phyloP scores from a whole-genome alignment of 148 eudicot species.

The Fagopyrum esculentum region DNA sequence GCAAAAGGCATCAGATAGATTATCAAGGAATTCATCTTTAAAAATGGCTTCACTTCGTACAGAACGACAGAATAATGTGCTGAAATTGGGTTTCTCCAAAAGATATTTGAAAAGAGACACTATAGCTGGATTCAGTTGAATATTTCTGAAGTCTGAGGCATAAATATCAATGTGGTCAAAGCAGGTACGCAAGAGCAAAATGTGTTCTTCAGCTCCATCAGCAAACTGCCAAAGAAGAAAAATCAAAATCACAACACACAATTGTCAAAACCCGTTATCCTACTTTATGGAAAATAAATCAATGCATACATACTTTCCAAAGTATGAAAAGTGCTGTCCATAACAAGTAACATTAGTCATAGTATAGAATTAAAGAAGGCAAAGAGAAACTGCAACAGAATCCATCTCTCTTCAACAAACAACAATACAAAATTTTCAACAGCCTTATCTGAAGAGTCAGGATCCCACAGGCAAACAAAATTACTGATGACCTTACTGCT shows the following conservation, averaged over 20 bases:
- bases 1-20: constrained; percentile 49
- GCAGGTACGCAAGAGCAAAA: constrained; percentile 56
- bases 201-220: constrained; percentile 60
- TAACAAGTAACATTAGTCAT: background rate
- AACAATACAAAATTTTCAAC: background rate
- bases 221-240: constrained; percentile 32
- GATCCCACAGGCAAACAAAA: background rate
- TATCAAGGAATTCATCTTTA: constrained; percentile 66
- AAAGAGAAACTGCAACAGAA: background rate
- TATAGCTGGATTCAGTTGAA: constrained; percentile 43
- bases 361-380: background rate
- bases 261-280: background rate
- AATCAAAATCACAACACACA: background rate
- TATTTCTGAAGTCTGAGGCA: constrained; percentile 47
- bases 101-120: constrained; percentile 54
- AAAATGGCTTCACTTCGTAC: constrained; percentile 30
- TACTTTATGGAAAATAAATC: background rate
- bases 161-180: constrained; percentile 53
- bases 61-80: constrained; percentile 60
- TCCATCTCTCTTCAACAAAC: background rate
- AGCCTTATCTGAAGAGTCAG: background rate
- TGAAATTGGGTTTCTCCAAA: constrained; percentile 69
- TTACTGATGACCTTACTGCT: background rate
- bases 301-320: background rate
- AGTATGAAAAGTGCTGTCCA: background rate